Evolutionary conservation across 805 yeast species (phyloP), one percentile per base, ranked within the genome.

Genomic region (Nakazawaea peltata): DNA sequence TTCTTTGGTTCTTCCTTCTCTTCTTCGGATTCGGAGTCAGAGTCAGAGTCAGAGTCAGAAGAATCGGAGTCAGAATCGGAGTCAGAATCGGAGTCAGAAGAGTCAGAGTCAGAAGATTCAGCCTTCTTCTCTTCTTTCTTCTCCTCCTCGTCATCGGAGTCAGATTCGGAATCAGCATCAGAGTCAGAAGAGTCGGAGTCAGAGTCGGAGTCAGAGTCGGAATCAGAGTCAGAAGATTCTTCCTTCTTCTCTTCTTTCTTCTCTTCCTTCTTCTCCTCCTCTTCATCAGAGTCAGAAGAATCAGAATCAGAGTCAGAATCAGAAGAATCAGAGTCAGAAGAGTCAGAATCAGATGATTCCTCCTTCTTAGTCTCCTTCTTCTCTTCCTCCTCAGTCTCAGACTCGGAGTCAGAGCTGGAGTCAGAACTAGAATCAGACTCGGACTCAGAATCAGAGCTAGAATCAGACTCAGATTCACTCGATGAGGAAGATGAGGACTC

Each of bases 1-100:
- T 65, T 66, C 40, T 59, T 58, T 16, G 69, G 51, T 29, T 44
- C 41, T 41, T 51, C 49, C 38, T 51, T 51, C 28, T 54, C 50
- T 39, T 50, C 55, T 25, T 62, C 59, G 26, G 57, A 52, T 37
- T 46, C 52, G 22, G 37, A 26, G 11, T 32, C 40, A 8, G 40
- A 34, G 22, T 26, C 37, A 26, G 46, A 19, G 46, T 39, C n/a
- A 22, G 47, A 41, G 12, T 44, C 45, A n/a, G n/a, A n/a, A 7
- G 49, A 28, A 8, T 28, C 31, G 15, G 40, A 32, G 22, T 40
- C 47, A 23, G 45, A 39, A 12, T 43, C 44, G 5, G 49, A 28
- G 12, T 28, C 31, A 18, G 40, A 32, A 25, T 40, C 47, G 24
- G 47, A 41, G 12, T 45, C 45, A 7, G 48, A 30, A 15, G 39